These are phyloP conservation scores for Brassica balearica DNA, from an alignment of 441 rosid genomes.

Conservation along the genomic window DNA sequence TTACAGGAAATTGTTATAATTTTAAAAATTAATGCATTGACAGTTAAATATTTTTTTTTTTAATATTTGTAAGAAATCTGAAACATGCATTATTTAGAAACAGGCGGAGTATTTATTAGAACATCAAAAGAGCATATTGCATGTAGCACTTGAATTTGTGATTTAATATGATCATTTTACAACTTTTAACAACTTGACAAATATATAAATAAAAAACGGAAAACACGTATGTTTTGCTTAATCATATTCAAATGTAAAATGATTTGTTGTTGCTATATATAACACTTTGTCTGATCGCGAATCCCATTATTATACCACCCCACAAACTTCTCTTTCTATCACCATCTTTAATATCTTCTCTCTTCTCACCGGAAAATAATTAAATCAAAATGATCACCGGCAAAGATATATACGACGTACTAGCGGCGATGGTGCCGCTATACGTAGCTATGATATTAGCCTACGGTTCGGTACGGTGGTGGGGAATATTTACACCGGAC, in stretches of 20 bases:
- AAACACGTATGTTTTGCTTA: not conserved
- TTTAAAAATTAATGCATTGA: no score
- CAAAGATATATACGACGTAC: slow-evolving; percentile 79
- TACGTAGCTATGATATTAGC: slow-evolving; percentile 89
- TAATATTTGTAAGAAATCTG: no score
- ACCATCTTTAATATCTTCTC: not conserved
- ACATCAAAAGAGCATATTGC: not conserved
- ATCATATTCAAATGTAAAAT: slow-evolving; percentile 18
- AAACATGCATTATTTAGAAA: no score
- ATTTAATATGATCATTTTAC: not conserved
- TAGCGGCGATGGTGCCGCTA: slow-evolving; percentile 85
- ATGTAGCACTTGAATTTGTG: slow-evolving; percentile 13
- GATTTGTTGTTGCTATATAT: not conserved
- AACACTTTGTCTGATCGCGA: slow-evolving; percentile 33
- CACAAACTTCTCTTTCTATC: slow-evolving; percentile 4
- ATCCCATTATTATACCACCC: slow-evolving; percentile 19
- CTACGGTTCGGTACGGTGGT: slow-evolving; percentile 85
- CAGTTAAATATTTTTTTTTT: no score
- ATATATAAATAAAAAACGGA: not conserved
- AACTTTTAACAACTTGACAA: not conserved
- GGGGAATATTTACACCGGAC: slow-evolving; percentile 87
- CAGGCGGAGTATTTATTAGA: not conserved
- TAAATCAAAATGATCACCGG: slow-evolving; percentile 66
- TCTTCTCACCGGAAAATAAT: slow-evolving; percentile 18
- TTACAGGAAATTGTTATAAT: no score